A percentile compares a stretch with the other conserved stretches of the same genome.
Evolutionary conservation across 495 filamentous ascomycete species (phyloP).

Genomic region (Lasiosphaeriaceae sp.): DNA sequence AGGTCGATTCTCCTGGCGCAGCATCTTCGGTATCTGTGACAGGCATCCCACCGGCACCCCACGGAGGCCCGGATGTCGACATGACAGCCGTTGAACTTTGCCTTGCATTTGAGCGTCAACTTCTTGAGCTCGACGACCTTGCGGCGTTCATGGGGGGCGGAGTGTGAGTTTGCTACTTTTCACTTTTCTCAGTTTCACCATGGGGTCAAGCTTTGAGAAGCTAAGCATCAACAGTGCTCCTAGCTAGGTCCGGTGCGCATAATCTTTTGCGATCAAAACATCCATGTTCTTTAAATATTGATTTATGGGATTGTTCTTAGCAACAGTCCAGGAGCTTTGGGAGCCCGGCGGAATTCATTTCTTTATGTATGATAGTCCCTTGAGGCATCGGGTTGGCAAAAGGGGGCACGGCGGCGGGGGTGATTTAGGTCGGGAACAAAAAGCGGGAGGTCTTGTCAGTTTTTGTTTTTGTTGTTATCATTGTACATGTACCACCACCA

Average conservation of each 20-base stretch:
- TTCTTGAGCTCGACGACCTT: slow-evolving; percentile 47
- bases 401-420: not conserved
- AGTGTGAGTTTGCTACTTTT: slow-evolving; percentile 30
- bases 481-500: not conserved
- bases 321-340: not conserved
- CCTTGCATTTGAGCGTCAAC: slow-evolving; percentile 45
- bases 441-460: not conserved
- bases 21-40: slow-evolving; percentile 26
- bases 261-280: not conserved
- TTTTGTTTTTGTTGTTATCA: not conserved
- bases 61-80: slow-evolving; percentile 29
- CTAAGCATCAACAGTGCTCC: slow-evolving; percentile 18
- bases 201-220: slow-evolving; percentile 5
- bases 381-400: not conserved
- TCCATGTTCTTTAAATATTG: not conserved
- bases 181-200: not conserved
- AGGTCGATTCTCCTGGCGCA: slow-evolving; percentile 38
- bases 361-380: not conserved
- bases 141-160: slow-evolving; percentile 52
- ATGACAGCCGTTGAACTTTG: slow-evolving; percentile 50
- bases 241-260: slow-evolving; percentile 10
- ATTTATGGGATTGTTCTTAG: not conserved
- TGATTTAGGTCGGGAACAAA: no score
- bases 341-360: not conserved
- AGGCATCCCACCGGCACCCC: slow-evolving; percentile 7